These are phyloP conservation scores for Curvularia sp. DNA, from an alignment of 2,329 filamentous ascomycete species.

Conservation along the genomic window DNA sequence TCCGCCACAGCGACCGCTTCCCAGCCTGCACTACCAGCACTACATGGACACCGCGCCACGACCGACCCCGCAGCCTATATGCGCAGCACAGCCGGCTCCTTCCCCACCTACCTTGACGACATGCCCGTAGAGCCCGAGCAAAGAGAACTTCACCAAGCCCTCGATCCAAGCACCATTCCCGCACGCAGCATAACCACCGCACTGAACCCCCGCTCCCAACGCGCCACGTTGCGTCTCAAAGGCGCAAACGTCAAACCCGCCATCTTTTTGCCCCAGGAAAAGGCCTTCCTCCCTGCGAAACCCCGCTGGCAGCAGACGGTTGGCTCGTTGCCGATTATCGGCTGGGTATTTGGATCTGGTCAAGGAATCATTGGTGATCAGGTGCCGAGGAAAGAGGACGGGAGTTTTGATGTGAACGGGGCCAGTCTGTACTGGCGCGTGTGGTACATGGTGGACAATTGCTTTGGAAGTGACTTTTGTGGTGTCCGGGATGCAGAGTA, in stretches of 20 bases:
- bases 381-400: slow-evolving; percentile 74
- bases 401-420: slow-evolving; percentile 77
- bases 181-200: slow-evolving; percentile 31
- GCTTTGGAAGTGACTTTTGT: slow-evolving; percentile 68
- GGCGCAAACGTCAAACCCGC: slow-evolving; percentile 49
- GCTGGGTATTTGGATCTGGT: slow-evolving; percentile 53
- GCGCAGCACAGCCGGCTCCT: slow-evolving; percentile 32
- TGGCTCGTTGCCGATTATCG: slow-evolving; percentile 61
- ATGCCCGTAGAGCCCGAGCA: slow-evolving; percentile 13
- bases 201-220: slow-evolving; percentile 29
- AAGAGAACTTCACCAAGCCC: slow-evolving; percentile 46
- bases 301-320: slow-evolving; percentile 53
- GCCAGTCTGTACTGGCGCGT: slow-evolving; percentile 68
- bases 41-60: slow-evolving; percentile 28
- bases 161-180: slow-evolving; percentile 21
- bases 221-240: slow-evolving; percentile 40
- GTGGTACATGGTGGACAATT: slow-evolving; percentile 64
- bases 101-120: slow-evolving; percentile 34
- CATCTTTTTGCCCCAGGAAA: slow-evolving; percentile 54
- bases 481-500: slow-evolving; percentile 63
- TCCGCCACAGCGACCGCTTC: slow-evolving; percentile 51
- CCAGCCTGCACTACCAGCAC: slow-evolving; percentile 22
- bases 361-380: slow-evolving; percentile 74
- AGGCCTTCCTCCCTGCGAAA: slow-evolving; percentile 56
- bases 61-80: slow-evolving; percentile 29